phyloP scores from a whole-genome alignment of 2,329 filamentous ascomycete species.

The Xylariomycetidae sp. region DNA sequence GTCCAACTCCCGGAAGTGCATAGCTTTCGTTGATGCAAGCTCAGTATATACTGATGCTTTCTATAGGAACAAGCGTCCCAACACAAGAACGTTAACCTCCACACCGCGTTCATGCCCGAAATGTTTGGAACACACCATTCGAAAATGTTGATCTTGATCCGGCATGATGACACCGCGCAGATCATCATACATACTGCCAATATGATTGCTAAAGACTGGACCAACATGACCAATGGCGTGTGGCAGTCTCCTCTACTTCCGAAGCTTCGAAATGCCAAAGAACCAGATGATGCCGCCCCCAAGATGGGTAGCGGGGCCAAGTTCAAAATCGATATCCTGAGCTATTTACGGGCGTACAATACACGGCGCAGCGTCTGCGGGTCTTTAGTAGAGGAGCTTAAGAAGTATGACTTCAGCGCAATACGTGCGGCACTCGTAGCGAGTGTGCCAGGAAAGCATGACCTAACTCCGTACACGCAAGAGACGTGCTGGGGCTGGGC shows the following conservation, averaged over 20 bases:
- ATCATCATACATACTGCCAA: conserved; percentile 86
- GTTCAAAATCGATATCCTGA: conserved; percentile 73
- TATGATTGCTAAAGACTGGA: conserved; percentile 85
- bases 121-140: conserved; percentile 81
- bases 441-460: conserved; percentile 69
- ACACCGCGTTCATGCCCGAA: conserved; percentile 75
- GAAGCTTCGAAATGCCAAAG: conserved; percentile 23
- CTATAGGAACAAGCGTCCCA: conserved; percentile 54
- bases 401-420: conserved; percentile 62
- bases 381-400: conserved; percentile 53
- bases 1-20: too few relatives aligned
- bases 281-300: conserved; percentile 12
- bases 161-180: conserved; percentile 72
- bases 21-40: too few relatives aligned
- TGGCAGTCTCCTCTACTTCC: conserved; percentile 74
- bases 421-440: conserved; percentile 71
- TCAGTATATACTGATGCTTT: conserved; percentile 13
- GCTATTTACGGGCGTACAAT: conserved; percentile 69
- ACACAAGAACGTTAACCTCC: conserved; percentile 64
- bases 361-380: conserved; percentile 47
- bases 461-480: conserved; percentile 38
- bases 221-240: conserved; percentile 78
- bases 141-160: conserved; percentile 82
- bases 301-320: conserved; percentile 56
- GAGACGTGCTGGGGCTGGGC: conserved; percentile 73